Evolutionary conservation across 2,329 filamentous ascomycete species (phyloP).

Genomic region (Pyrenophora seminiperda): DNA sequence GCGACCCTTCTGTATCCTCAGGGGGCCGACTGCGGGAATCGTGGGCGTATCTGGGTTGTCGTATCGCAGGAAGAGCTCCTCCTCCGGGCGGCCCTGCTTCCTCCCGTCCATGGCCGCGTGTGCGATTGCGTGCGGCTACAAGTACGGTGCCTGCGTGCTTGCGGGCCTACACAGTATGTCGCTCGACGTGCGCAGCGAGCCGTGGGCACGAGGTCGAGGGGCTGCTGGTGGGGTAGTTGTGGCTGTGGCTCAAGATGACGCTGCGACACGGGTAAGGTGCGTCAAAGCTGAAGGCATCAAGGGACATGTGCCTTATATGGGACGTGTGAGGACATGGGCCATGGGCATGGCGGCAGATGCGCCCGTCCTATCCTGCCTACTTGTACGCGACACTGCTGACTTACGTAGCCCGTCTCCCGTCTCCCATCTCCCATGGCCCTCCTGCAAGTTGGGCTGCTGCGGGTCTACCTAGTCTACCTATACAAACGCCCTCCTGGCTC

Average conservation of each 20-base stretch:
- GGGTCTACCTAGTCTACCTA: slow-evolving; percentile 20
- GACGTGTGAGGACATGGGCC: slow-evolving; percentile 11
- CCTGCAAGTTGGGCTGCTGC: slow-evolving; percentile 31
- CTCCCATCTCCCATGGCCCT: slow-evolving; percentile 22
- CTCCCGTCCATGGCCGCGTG: slow-evolving; percentile 50
- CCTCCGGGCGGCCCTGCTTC: slow-evolving; percentile 70
- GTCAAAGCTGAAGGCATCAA: too few species aligned
- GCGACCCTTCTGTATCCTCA: slow-evolving; percentile 79
- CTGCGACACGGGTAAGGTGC: slow-evolving; percentile 14
- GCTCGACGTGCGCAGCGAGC: slow-evolving; percentile 18
- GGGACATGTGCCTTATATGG: slow-evolving; percentile 8
- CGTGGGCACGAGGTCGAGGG: slow-evolving; percentile 15
- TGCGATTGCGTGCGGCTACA: slow-evolving; percentile 9
- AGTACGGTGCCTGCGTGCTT: slow-evolving; percentile 26
- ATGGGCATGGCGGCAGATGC: slow-evolving; percentile 16
- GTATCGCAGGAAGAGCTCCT: slow-evolving; percentile 78
- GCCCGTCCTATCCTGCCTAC: slow-evolving; percentile 12
- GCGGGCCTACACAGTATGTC: slow-evolving; percentile 29
- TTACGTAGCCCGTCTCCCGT: slow-evolving; percentile 32
- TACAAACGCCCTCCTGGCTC: slow-evolving; percentile 18
- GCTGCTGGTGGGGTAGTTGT: slow-evolving; percentile 30
- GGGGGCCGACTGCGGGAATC: slow-evolving; percentile 80
- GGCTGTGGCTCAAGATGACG: slow-evolving; percentile 15
- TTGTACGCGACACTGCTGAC: slow-evolving; percentile 29
- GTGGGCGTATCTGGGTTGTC: slow-evolving; percentile 70